Evolutionary conservation across 768 basidiomycete genomes (phyloP).

Genomic region (Tylopilus sp.): DNA sequence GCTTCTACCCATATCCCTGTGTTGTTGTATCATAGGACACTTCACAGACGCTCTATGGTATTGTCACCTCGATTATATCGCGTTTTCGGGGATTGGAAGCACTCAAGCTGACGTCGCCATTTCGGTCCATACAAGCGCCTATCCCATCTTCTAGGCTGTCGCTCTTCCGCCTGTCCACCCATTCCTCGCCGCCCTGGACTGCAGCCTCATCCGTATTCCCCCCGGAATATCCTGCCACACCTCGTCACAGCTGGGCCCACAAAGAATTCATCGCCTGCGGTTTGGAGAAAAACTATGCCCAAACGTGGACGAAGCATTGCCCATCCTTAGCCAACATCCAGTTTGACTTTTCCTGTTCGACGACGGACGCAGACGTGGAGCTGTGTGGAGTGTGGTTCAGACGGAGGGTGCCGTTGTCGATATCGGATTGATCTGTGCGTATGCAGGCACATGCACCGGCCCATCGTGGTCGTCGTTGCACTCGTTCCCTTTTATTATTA

Average conservation of each 20-base stretch:
- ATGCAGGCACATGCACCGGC: no score
- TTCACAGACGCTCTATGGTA: conserved; percentile 25
- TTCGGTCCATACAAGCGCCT: conserved; percentile 24
- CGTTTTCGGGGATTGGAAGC: conserved; percentile 27
- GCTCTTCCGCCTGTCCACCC: not conserved
- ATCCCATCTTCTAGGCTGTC: conserved; percentile 7
- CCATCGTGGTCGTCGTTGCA: no score
- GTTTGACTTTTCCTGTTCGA: conserved; percentile 29
- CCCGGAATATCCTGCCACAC: not conserved
- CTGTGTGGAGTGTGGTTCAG: conserved; percentile 32
- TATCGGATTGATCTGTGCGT: not conserved
- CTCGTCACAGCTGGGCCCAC: not conserved
- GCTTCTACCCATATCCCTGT: not conserved
- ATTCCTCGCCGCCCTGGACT: conserved; percentile 8
- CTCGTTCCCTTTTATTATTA: not conserved
- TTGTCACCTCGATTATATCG: conserved; percentile 31
- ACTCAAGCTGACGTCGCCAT: conserved; percentile 32
- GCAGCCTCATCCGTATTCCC: not conserved
- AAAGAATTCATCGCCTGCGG: conserved; percentile 30
- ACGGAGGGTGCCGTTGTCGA: conserved; percentile 15
- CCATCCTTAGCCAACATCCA: conserved; percentile 26
- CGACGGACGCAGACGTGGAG: conserved; percentile 24
- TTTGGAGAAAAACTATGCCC: conserved; percentile 25
- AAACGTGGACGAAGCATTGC: conserved; percentile 28
- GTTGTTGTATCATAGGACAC: not conserved